phyloP scores from a whole-genome alignment of 208 protist species.

The Trypanosoma conorhini region DNA sequence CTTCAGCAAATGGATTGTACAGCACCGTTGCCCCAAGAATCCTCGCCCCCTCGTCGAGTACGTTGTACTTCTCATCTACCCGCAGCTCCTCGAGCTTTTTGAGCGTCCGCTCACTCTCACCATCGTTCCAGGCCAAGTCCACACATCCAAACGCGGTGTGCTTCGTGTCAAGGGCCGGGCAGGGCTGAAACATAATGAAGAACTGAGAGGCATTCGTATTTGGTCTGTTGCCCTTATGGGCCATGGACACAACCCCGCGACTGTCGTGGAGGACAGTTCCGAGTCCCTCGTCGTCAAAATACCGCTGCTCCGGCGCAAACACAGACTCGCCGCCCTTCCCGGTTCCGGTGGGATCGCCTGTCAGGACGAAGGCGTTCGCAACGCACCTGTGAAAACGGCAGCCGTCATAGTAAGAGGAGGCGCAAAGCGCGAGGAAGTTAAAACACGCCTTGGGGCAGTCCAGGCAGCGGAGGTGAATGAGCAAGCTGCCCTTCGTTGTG shows the following conservation, averaged over 20 bases:
- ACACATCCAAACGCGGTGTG: conserved; percentile 97
- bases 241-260: conserved; percentile 95
- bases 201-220: conserved; percentile 93
- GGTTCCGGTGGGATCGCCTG: conserved; percentile 91
- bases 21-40: conserved; percentile 61
- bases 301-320: conserved; percentile 67
- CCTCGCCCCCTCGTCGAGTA: conserved; percentile 37
- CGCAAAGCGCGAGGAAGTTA: conserved; percentile 97
- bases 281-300: conserved; percentile 90
- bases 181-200: conserved; percentile 73
- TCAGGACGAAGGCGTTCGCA: conserved; percentile 92
- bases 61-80: conserved; percentile 64
- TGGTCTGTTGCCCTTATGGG: conserved; percentile 88
- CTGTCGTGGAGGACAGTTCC: conserved; percentile 84
- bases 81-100: conserved; percentile 45
- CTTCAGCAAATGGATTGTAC: conserved; percentile 88
- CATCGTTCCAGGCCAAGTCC: conserved; percentile 40
- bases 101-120: conserved; percentile 53
- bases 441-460: conserved; percentile 90
- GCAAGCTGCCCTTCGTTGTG: conserved; percentile 68
- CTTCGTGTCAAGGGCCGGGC: conserved; percentile 74
- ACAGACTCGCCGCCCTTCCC: conserved; percentile 95
- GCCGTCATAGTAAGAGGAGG: conserved; percentile 94
- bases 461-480: conserved; percentile 61
- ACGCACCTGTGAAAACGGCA: conserved; percentile 95